Conservation (phyloP, 2,329 filamentous ascomycete genomes). For the Cadophora gregata region DNA sequence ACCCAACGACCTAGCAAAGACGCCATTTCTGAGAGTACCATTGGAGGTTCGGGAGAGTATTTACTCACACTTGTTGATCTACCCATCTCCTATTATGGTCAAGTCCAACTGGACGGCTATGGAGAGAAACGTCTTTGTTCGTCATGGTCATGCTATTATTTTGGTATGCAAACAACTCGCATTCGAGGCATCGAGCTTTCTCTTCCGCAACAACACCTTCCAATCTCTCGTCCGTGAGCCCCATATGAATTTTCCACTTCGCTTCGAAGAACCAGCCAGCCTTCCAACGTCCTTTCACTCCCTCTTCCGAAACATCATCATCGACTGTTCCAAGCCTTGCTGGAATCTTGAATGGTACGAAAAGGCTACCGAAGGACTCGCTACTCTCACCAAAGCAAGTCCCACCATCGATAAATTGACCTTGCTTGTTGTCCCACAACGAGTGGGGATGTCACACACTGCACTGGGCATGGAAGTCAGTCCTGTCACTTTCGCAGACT, state of each 20-base stretch:
- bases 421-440: conserved; percentile 32
- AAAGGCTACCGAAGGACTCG: conserved; percentile 29
- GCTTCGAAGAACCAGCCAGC: not conserved
- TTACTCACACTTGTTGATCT: conserved; percentile 35
- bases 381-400: conserved; percentile 28
- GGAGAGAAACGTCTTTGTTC: conserved; percentile 25
- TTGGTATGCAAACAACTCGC: conserved; percentile 37
- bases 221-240: conserved; percentile 33
- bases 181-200: conserved; percentile 32
- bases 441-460: conserved; percentile 26
- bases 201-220: conserved; percentile 39
- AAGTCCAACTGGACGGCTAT: conserved; percentile 35
- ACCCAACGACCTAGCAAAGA: conserved; percentile 27
- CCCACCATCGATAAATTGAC: conserved; percentile 35
- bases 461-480: conserved; percentile 27
- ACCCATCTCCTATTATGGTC: conserved; percentile 35
- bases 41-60: conserved; percentile 39
- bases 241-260: not conserved
- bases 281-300: conserved; percentile 26
- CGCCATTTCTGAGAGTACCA: conserved; percentile 33
- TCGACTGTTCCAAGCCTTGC: conserved; percentile 32
- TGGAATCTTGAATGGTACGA: conserved; percentile 34
- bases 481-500: conserved; percentile 37
- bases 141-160: conserved; percentile 29
- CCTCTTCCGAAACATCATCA: conserved; percentile 33